Base-by-base conservation (phyloP, 1,284 basidiomycete genomes). In the Tilletia indica region DNA sequence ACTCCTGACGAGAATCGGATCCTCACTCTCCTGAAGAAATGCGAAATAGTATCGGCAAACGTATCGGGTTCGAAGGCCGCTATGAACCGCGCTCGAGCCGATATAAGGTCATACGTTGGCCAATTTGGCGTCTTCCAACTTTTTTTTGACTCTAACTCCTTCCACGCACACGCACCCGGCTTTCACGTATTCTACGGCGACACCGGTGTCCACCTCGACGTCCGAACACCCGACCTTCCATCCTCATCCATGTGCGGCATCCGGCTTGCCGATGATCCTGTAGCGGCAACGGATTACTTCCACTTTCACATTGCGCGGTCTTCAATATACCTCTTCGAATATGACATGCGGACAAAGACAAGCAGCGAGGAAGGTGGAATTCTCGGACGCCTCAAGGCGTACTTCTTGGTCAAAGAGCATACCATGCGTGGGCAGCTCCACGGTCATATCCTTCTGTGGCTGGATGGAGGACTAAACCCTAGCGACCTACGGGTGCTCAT, bases 261-360 rank as follows among this genome's bases (percentile, higher is more conserved):
- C 6, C n/a, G n/a, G n/a, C n/a, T n/a, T n/a, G 51, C 51, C 51
- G 51, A 54, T 19, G 51, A 54, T 31, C 51, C 51, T 54, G 51
- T 54, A 5, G 4, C 51, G 4, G 51, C 51, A n/a, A 6, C 51
- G 8, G 51, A 54, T 19, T 54, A 6, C 51, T 54, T 54, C n/a
- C 51, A 54, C 51, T 54, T 54, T 54, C 51, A 54, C 51, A 4
- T 54, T 6, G 16, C 19, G 5, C 4, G 19, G 5, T 5, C n/a
- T 31, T 54, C n/a, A 5, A 54, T 8, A 4, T 54, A 6, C n/a
- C 51, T 54, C 4, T 54, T 54, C 51, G 51, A 19, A 19, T 54
- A 19, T 5, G 51, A 54, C 25, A 6, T 54, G 8, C 4, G 25
- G 19, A 54, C n/a, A 5, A 8, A 54, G 8, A 6, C 19, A 4